phyloP scores from a whole-genome alignment of 2,329 filamentous ascomycete species.

The Bipolaris cookei region DNA sequence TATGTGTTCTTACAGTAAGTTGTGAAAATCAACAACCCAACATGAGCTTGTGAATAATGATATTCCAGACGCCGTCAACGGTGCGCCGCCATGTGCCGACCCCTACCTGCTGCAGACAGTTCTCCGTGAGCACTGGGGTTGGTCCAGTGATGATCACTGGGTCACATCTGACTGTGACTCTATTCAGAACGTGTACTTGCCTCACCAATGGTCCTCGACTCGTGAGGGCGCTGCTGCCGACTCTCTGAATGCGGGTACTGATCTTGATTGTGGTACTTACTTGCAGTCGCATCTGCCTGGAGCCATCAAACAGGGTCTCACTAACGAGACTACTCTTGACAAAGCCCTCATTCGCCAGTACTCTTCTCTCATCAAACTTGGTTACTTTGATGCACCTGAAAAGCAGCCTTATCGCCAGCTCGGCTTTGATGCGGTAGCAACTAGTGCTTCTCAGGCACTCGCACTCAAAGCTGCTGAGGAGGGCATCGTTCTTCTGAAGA shows the following conservation, averaged over 20 bases:
- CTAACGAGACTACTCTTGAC: constrained; percentile 56
- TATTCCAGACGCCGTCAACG: constrained; percentile 65
- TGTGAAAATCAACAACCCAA: too few species aligned
- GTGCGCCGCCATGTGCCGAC: constrained; percentile 68
- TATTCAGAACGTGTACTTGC: constrained; percentile 63
- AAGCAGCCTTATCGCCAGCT: constrained; percentile 35
- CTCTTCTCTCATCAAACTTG: constrained; percentile 61
- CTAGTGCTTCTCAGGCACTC: constrained; percentile 60
- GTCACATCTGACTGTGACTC: constrained; percentile 71
- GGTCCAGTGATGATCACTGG: constrained; percentile 66
- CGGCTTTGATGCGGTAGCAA: constrained; percentile 55
- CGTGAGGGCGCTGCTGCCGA: constrained; percentile 37
- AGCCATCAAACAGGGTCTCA: constrained; percentile 24
- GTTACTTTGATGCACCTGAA: constrained; percentile 51
- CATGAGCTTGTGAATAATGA: constrained; percentile 34
- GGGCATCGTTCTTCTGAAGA: constrained; percentile 60
- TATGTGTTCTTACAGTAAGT: constrained; percentile 61
- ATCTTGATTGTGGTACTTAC: constrained; percentile 33
- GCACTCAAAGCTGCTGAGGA: constrained; percentile 61
- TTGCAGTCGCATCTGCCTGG: constrained; percentile 31
- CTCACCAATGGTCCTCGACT: constrained; percentile 49
- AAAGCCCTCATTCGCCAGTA: constrained; percentile 61
- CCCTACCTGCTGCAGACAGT: constrained; percentile 68
- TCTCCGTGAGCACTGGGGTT: constrained; percentile 70
- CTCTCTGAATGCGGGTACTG: constrained; percentile 37